phyloP scores from a whole-genome alignment of 2,329 filamentous ascomycete species.

The Plectosphaerella sp. region DNA sequence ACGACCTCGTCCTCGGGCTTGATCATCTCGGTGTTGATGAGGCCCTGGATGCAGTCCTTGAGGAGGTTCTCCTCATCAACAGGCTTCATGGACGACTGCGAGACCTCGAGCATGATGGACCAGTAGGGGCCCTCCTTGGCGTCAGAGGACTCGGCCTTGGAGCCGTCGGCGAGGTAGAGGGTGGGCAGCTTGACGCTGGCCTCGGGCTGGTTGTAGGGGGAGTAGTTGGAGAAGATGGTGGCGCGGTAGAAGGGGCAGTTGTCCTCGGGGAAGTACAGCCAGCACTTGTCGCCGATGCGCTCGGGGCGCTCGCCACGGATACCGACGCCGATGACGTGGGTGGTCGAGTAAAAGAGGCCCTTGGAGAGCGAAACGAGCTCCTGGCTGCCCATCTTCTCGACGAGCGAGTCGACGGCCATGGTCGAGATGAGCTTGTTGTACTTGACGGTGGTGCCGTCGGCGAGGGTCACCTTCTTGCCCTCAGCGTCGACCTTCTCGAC shows the following conservation, averaged over 20 bases:
- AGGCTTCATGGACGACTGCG: slow-evolving; percentile 92
- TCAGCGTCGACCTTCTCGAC: slow-evolving; percentile 85
- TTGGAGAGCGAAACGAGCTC: slow-evolving; percentile 81
- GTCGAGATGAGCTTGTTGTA: slow-evolving; percentile 94
- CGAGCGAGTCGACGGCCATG: slow-evolving; percentile 90
- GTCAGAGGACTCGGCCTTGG: slow-evolving; percentile 67
- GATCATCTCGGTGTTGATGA: slow-evolving; percentile 98
- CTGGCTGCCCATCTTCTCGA: slow-evolving; percentile 81
- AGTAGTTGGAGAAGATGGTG: slow-evolving; percentile 99
- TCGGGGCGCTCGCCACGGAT: slow-evolving; percentile 87
- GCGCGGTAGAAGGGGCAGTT: slow-evolving; percentile 99
- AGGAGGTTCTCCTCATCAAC: slow-evolving; percentile 83
- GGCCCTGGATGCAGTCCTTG: slow-evolving; percentile 88
- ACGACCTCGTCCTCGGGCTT: slow-evolving; percentile 89
- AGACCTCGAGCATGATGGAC: slow-evolving; percentile 99
- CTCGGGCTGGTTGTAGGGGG: slow-evolving; percentile 92
- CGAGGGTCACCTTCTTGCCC: slow-evolving; percentile 76
- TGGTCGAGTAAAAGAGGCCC: slow-evolving; percentile 93
- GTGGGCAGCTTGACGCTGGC: slow-evolving; percentile 81
- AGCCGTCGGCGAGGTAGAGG: slow-evolving; percentile 78
- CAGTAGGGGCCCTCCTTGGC: slow-evolving; percentile 91
- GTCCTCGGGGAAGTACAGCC: slow-evolving; percentile 99
- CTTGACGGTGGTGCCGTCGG: slow-evolving; percentile 80
- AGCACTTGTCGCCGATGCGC: slow-evolving; percentile 99
- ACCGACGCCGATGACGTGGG: slow-evolving; percentile 95